Evolutionary conservation across 2,329 filamentous ascomycete genomes (phyloP), one percentile per base, ranked within the genome.

Genomic region (Helotiales sp.): DNA sequence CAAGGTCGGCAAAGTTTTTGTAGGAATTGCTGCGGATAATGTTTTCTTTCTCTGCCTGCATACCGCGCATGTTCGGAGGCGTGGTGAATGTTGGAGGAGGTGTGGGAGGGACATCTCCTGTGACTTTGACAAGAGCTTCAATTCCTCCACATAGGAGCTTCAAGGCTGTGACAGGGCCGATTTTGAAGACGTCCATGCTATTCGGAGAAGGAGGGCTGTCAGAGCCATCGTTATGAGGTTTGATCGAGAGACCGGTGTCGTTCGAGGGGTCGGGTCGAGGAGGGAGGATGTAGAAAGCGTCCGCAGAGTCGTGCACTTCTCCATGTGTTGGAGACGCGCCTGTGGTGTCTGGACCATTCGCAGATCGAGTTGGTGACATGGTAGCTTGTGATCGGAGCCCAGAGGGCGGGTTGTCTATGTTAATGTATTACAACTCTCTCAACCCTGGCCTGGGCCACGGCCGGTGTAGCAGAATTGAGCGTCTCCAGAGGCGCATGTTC

Each of bases 31-130:
- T 81, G 38, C 83, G 77, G 58, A 80, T 79, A 56, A 87, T 84
- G 52, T 77, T 81, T 56, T 81, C 80, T 70, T 86, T 87, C 68
- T 87, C 85, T 24, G 77, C 78, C 66, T 85, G 81, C 77, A 87
- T 82, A 29, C 79, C 81, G 60, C 78, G 79, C 82, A 87, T 84
- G 69, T 86, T 79, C 22, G 88, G 85, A n/a, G 86, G 81, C 2
- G 80, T 81, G 0, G 84, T 83, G 24, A 80, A 81, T 53, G 80
- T 81, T 1, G 87, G 81, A 5, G 89, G 88, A 55, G 88, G 90
- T n/a, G 88, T 95, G 15, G 88, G 89, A 22, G 90, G 90, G 12
- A 95, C 79, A 55, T 96, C 90, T 69, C 90, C 89, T 1, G 88
- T 90, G 58, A 87, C 79, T 62, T 82, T 81, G 27, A 91, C 87